Base-by-base conservation (phyloP, 805 yeast species). In the Metschnikowia koreensis region DNA sequence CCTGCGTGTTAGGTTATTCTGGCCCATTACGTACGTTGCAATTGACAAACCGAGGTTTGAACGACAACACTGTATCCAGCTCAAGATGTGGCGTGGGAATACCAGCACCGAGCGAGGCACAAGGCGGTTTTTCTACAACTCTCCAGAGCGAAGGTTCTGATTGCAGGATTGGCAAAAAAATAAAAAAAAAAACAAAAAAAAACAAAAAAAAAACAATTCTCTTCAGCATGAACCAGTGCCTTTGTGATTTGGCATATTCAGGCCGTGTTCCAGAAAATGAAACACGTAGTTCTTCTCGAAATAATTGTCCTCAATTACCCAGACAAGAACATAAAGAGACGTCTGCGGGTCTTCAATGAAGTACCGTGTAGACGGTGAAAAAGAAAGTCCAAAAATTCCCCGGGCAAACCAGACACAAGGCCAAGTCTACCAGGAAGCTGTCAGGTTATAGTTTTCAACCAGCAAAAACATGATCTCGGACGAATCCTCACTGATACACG, bases 401-500 rank as follows among this genome's bases (percentile, higher is more conserved):
- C 79, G 61, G 73, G 69, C 69, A 69, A 66, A 66, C 68, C 62
- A 70, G 76, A 17, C 48, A 81, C 80, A 79, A 73, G 66, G 69
- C 61, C 59, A 53, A 51, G 63, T 58, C 49, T 66, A 65, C 59
- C 58, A 82, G 82, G 84, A 85, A 83, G 80, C 81, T 86, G 96
- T 92, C 93, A 82, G 92, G 94, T 87, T 86, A 84, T 83, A 89
- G 92, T 89, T 94, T 93, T 94, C 97, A 94, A 93, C 97, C 96
- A 93, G 99, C 99, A 93, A 93, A 93, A 89, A 94, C 98, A 93
- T 96, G 96, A 92, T 91, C 99, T 93, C 99, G 98, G 99, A 94
- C 97, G 97, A 92, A 91, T 94, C 99, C 98, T 93, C 99, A 93
- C 97, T 92, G 98, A 93, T 91, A 90, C 96, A 96, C 97, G 98